phyloP scores from a whole-genome alignment of 2,329 filamentous ascomycete genomes.

The Botrytis squamosa region DNA sequence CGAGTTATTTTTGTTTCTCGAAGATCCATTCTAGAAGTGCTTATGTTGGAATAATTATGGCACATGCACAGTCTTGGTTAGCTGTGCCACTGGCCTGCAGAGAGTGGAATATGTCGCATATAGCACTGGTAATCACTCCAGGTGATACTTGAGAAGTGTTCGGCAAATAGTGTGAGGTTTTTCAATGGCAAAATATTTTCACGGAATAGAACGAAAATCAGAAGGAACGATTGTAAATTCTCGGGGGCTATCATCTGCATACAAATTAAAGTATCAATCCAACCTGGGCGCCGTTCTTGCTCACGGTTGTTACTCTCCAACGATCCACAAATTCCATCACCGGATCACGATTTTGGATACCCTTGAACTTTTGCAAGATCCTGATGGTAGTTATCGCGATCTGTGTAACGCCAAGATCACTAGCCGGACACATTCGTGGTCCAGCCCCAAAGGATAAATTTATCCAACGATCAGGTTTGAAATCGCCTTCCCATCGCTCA shows the following conservation, averaged over 20 bases:
- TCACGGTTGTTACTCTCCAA: constrained; percentile 9
- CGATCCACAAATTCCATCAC: neutral
- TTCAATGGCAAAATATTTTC: neutral
- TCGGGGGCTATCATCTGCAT: neutral
- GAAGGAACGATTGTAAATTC: neutral
- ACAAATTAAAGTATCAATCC: neutral
- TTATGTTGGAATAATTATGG: no score
- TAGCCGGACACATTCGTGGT: neutral
- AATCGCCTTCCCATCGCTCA: neutral
- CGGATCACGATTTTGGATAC: neutral
- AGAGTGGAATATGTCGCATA: neutral
- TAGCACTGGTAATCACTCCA: neutral
- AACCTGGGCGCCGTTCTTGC: neutral
- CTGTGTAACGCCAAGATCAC: constrained; percentile 5
- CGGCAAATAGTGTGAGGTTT: no score
- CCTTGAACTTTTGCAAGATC: neutral
- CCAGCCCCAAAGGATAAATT: neutral
- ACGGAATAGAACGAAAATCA: no score
- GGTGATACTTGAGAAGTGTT: neutral
- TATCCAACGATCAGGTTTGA: constrained; percentile 18
- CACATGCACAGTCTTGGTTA: no score
- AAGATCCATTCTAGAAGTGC: no score
- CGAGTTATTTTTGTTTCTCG: no score
- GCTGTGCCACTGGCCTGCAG: no score
- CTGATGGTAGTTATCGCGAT: neutral